Conservation (phyloP, 352 stramenopile species). For the Globisporangium canariense region DNA sequence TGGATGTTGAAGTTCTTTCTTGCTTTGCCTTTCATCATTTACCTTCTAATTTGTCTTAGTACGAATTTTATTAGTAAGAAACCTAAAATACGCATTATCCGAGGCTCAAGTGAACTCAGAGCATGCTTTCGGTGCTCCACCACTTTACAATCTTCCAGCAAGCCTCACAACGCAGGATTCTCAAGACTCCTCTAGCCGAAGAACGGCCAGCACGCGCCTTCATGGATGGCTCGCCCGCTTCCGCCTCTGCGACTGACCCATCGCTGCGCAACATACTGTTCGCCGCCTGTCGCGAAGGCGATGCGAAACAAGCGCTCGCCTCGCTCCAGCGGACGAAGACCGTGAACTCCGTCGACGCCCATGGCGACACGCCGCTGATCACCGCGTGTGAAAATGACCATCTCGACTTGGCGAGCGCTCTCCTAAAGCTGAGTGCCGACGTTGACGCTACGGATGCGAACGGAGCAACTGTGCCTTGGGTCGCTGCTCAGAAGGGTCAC, state of each 20-base stretch:
- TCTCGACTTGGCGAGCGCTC: not conserved
- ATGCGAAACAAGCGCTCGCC: not conserved
- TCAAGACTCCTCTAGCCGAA: not conserved
- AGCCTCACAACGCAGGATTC: not conserved
- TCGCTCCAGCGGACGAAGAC: not conserved
- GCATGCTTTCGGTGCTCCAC: too few relatives aligned
- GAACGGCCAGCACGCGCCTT: not conserved
- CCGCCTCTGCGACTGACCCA: not conserved
- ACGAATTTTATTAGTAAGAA: too few relatives aligned
- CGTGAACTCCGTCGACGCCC: not conserved
- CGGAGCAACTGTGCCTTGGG: not conserved
- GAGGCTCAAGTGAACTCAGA: too few relatives aligned
- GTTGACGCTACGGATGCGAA: not conserved
- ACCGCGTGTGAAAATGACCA: not conserved
- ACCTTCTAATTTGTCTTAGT: too few relatives aligned
- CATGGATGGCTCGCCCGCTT: not conserved
- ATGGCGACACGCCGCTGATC: too few relatives aligned
- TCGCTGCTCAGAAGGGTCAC: not conserved
- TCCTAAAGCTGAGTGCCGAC: not conserved
- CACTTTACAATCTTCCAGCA: not conserved
- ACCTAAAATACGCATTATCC: too few relatives aligned
- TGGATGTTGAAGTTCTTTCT: constrained; percentile 1
- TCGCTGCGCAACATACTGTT: not conserved
- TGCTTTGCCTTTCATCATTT: too few relatives aligned
- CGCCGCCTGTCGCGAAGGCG: not conserved